A percentile compares a stretch with the other conserved stretches of the same genome.
Evolutionary conservation across 2,329 filamentous ascomycete species (phyloP).

Genomic region (Beauveria medogensis): DNA sequence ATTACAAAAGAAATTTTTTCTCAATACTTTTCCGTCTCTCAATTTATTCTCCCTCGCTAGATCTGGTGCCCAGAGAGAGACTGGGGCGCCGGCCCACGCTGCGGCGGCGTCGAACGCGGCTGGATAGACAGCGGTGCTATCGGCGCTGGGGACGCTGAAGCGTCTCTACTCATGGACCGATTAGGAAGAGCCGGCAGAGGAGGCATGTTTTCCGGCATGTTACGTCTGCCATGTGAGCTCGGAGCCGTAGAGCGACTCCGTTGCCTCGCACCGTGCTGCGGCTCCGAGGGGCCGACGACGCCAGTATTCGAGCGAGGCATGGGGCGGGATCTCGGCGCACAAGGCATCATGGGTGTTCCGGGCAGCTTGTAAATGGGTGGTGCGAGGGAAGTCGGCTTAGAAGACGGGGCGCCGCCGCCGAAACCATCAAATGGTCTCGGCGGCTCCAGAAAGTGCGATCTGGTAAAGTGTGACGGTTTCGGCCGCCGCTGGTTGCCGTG

Average conservation of each 20-base stretch:
- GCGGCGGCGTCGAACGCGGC: not conserved
- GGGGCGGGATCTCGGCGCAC: not conserved
- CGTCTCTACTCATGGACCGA: slow-evolving; percentile 9
- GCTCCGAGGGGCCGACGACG: not conserved
- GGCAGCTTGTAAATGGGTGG: not conserved
- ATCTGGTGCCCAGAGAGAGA: not conserved
- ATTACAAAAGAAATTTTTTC: not conserved
- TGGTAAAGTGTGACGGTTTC: slow-evolving; percentile 58
- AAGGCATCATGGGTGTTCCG: not conserved
- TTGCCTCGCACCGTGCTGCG: not conserved
- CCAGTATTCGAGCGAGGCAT: not conserved
- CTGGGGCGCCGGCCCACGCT: not conserved
- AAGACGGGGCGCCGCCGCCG: not conserved
- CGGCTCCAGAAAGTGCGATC: slow-evolving; percentile 52
- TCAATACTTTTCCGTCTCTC: not conserved
- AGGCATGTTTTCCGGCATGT: slow-evolving; percentile 4
- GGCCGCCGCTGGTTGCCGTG: not conserved
- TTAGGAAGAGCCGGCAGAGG: slow-evolving; percentile 14
- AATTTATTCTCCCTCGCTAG: not conserved
- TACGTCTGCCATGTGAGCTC: not conserved
- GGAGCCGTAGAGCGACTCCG: slow-evolving; percentile 4
- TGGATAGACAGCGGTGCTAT: not conserved
- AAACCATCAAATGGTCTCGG: slow-evolving; percentile 30
- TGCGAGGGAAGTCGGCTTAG: slow-evolving; percentile 30
- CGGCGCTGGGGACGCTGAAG: not conserved